phyloP scores from a whole-genome alignment of 352 stramenopile species.

The Elongisporangium senticosum region DNA sequence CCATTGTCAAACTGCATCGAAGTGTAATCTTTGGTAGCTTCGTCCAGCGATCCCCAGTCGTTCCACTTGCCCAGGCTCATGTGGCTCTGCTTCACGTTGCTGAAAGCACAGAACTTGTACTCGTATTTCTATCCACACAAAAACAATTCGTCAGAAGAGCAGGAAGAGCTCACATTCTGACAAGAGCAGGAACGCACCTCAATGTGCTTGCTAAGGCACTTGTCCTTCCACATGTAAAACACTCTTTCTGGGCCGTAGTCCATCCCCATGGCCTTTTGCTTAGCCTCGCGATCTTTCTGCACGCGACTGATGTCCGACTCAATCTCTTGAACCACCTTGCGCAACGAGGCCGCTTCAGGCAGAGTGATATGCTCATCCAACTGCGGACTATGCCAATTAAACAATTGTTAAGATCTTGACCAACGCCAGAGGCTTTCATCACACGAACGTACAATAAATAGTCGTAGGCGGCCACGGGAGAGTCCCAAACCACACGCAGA shows the following conservation, averaged over 20 bases:
- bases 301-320: conserved; percentile 52
- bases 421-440: no score
- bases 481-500: conserved; percentile 54
- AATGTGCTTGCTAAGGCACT: conserved; percentile 73
- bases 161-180: neutral
- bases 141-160: conserved; percentile 1
- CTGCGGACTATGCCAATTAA: conserved; percentile 32
- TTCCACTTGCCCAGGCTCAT: conserved; percentile 80
- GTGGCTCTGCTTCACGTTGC: conserved; percentile 70
- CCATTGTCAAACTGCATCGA: conserved; percentile 78
- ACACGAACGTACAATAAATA: conserved; percentile 67
- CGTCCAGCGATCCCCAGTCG: conserved; percentile 23
- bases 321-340: conserved; percentile 60
- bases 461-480: conserved; percentile 55
- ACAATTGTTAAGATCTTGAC: no score
- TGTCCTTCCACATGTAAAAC: conserved; percentile 71
- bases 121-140: conserved; percentile 59
- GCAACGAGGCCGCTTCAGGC: conserved; percentile 60
- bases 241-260: conserved; percentile 68
- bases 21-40: conserved; percentile 23
- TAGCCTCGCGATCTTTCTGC: conserved; percentile 41
- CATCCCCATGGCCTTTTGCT: conserved; percentile 26
- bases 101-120: conserved; percentile 88
- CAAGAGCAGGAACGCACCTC: conserved; percentile 35
- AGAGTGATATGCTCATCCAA: conserved; percentile 49